These are phyloP conservation scores for Salix exigua DNA, from an alignment of 345 rosid genomes.

Conservation along the genomic window DNA sequence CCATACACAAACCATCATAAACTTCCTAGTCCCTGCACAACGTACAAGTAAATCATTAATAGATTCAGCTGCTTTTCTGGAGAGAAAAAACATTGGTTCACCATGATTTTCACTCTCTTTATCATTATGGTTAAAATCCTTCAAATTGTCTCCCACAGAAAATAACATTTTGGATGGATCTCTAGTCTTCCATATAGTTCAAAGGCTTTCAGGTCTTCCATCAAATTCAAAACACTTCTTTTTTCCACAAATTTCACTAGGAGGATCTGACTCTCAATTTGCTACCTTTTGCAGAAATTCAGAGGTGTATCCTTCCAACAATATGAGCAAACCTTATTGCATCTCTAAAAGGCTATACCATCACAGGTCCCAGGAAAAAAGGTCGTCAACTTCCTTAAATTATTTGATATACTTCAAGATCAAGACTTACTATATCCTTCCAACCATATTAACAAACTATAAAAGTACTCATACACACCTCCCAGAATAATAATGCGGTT, in stretches of 20 bases:
- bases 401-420: too few relatives aligned
- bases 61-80: background rate
- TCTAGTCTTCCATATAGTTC: background rate
- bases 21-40: background rate
- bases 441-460: too few relatives aligned
- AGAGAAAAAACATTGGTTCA: background rate
- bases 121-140: background rate
- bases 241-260: background rate
- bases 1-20: background rate
- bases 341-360: too few relatives aligned
- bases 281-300: background rate
- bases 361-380: too few relatives aligned
- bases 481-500: too few relatives aligned
- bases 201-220: background rate
- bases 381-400: too few relatives aligned
- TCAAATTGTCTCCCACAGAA: background rate
- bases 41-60: background rate
- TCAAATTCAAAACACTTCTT: background rate
- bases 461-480: too few relatives aligned
- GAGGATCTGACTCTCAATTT: background rate
- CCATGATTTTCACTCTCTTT: background rate
- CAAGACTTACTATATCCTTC: too few relatives aligned
- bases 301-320: background rate
- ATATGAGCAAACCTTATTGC: background rate
- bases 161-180: background rate